Conservation (phyloP, 2,329 filamentous ascomycete species). For the Clarireedia paspali region DNA sequence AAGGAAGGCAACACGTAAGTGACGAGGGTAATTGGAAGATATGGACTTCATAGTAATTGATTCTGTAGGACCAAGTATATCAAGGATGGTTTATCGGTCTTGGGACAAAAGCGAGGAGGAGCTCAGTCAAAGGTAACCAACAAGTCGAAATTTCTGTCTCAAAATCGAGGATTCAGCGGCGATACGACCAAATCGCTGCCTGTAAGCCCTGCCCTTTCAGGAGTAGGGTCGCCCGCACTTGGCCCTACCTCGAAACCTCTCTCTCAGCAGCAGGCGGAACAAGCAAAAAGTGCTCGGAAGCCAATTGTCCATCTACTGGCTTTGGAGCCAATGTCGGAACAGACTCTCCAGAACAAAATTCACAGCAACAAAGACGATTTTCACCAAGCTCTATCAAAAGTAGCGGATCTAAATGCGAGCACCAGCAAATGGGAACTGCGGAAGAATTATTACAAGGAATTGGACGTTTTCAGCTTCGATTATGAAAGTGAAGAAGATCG, state of each 20-base stretch:
- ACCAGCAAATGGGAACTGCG: slow-evolving; percentile 47
- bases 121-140: slow-evolving; percentile 17
- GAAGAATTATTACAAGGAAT: slow-evolving; percentile 53
- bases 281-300: slow-evolving; percentile 44
- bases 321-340: slow-evolving; percentile 42
- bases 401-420: slow-evolving; percentile 42
- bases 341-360: slow-evolving; percentile 44
- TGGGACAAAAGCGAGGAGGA: slow-evolving; percentile 17
- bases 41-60: slow-evolving; percentile 24
- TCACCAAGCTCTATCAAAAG: slow-evolving; percentile 46
- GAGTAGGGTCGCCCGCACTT: slow-evolving; percentile 45
- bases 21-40: slow-evolving; percentile 11
- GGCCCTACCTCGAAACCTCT: slow-evolving; percentile 43
- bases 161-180: slow-evolving; percentile 17
- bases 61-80: slow-evolving; percentile 33
- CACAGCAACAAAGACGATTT: slow-evolving; percentile 46
- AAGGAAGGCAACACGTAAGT: slow-evolving; percentile 40
- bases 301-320: slow-evolving; percentile 56
- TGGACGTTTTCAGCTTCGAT: slow-evolving; percentile 56
- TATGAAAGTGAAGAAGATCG: slow-evolving; percentile 48
- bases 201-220: slow-evolving; percentile 48
- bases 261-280: slow-evolving; percentile 44
- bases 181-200: slow-evolving; percentile 36
- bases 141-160: slow-evolving; percentile 22
- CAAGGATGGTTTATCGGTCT: slow-evolving; percentile 25